phyloP scores from a whole-genome alignment of 2,329 filamentous ascomycete genomes.

The Cladosporium sp. region DNA sequence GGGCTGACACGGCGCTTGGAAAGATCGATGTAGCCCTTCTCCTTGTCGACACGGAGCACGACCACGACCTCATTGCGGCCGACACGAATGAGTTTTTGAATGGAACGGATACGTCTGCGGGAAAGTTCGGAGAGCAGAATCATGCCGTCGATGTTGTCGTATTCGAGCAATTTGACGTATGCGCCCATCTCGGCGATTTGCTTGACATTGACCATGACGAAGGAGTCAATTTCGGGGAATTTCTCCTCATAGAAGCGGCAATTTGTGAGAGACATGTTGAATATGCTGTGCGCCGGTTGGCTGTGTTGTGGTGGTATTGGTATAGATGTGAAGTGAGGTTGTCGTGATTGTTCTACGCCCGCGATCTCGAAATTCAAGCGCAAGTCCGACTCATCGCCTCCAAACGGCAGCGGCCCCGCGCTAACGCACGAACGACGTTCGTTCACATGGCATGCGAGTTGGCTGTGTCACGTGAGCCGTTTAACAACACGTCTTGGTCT shows the following conservation, averaged over 20 bases:
- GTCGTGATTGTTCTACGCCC: background rate
- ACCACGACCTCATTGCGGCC: slow-evolving; percentile 98
- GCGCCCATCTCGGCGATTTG: slow-evolving; percentile 99
- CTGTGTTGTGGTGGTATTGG: background rate
- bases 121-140: slow-evolving; percentile 97
- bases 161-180: slow-evolving; percentile 98
- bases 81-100: slow-evolving; percentile 97
- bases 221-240: slow-evolving; percentile 97
- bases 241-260: slow-evolving; percentile 98
- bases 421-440: background rate
- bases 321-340: background rate
- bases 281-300: background rate
- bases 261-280: slow-evolving; percentile 90
- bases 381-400: too few species aligned
- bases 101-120: slow-evolving; percentile 94
- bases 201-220: slow-evolving; percentile 99
- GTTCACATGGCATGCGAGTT: background rate
- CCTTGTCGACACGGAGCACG: slow-evolving; percentile 97
- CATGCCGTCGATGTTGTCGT: slow-evolving; percentile 99
- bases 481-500: too few species aligned
- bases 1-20: slow-evolving; percentile 97
- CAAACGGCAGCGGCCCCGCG: slow-evolving; percentile 1
- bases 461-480: background rate
- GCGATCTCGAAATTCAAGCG: background rate
- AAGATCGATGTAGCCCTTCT: slow-evolving; percentile 98